These are phyloP conservation scores for Sodiomyces alkalinus DNA, from an alignment of 2,329 filamentous ascomycete species.

Conservation along the genomic window DNA sequence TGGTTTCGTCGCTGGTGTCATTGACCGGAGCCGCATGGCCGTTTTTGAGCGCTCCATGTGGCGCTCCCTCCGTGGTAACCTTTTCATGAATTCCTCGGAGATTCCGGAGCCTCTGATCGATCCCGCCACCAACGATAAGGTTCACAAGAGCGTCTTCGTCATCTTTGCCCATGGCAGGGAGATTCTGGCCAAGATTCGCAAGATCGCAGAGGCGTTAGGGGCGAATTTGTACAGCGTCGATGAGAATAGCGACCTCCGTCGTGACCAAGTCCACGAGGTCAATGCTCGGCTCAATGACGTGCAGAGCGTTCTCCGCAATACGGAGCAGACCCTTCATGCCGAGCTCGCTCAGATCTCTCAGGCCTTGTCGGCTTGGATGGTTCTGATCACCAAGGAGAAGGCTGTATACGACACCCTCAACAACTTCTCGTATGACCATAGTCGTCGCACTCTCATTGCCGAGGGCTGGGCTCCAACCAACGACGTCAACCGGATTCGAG, in stretches of 20 bases:
- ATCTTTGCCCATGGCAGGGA: conserved; percentile 98
- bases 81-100: conserved; percentile 99
- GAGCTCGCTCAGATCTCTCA: conserved; percentile 90
- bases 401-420: conserved; percentile 92
- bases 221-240: conserved; percentile 94
- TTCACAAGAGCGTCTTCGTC: conserved; percentile 97
- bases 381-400: conserved; percentile 96
- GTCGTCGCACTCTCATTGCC: conserved; percentile 88
- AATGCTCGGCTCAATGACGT: conserved; percentile 87
- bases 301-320: conserved; percentile 84
- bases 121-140: conserved; percentile 78
- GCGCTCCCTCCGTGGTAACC: conserved; percentile 89
- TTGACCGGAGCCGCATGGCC: conserved; percentile 79
- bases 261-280: conserved; percentile 94
- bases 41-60: conserved; percentile 96
- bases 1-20: conserved; percentile 93
- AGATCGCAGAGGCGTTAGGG: conserved; percentile 94
- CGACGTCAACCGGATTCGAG: conserved; percentile 75
- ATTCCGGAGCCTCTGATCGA: conserved; percentile 88
- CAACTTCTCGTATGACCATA: conserved; percentile 90
- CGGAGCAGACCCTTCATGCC: conserved; percentile 82
- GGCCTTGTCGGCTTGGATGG: conserved; percentile 90
- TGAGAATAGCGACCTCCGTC: conserved; percentile 87
- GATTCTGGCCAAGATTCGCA: conserved; percentile 95
- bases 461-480: conserved; percentile 96